Conservation (phyloP, 2,329 filamentous ascomycete genomes). For the Verticillium longisporum region DNA sequence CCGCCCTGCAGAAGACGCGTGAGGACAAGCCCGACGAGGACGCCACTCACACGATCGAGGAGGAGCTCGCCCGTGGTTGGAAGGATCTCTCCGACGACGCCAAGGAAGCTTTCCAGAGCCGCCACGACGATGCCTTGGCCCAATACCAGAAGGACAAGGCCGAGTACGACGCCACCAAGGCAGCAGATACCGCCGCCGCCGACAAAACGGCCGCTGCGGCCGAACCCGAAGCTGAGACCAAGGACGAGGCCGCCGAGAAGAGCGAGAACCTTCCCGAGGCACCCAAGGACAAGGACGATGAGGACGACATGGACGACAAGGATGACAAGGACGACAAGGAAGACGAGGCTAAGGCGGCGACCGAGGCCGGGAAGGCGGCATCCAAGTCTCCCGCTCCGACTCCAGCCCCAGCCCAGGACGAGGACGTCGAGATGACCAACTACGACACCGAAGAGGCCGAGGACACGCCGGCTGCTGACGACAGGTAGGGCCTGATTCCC, state of each 20-base stretch:
- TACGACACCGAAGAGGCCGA: constrained; percentile 32
- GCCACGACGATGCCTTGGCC: constrained; percentile 29
- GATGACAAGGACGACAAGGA: constrained; percentile 1
- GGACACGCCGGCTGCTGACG: constrained; percentile 4
- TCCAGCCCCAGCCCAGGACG: constrained; percentile 29
- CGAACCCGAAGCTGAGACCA: constrained; percentile 16
- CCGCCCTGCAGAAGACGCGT: constrained; percentile 19
- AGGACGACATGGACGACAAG: constrained; percentile 9
- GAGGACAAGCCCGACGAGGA: constrained; percentile 27
- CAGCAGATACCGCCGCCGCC: constrained; percentile 1
- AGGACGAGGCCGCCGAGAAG: constrained; percentile 12
- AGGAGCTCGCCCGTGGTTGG: constrained; percentile 49
- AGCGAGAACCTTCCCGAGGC: constrained; percentile 13
- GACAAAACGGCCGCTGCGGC: constrained; percentile 17
- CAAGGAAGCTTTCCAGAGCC: constrained; percentile 41
- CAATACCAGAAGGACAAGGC: constrained; percentile 37
- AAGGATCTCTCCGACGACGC: constrained; percentile 42
- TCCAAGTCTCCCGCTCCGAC: constrained; percentile 9
- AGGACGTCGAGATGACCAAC: constrained; percentile 42
- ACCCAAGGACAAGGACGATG: constrained; percentile 10
- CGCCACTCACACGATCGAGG: constrained; percentile 35
- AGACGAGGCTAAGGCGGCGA: constrained; percentile 3
- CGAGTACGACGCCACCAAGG: constrained; percentile 14
- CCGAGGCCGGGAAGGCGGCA: not conserved
- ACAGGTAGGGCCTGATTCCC: not conserved